phyloP scores from a whole-genome alignment of 495 filamentous ascomycete genomes.

The Niebla homalea region DNA sequence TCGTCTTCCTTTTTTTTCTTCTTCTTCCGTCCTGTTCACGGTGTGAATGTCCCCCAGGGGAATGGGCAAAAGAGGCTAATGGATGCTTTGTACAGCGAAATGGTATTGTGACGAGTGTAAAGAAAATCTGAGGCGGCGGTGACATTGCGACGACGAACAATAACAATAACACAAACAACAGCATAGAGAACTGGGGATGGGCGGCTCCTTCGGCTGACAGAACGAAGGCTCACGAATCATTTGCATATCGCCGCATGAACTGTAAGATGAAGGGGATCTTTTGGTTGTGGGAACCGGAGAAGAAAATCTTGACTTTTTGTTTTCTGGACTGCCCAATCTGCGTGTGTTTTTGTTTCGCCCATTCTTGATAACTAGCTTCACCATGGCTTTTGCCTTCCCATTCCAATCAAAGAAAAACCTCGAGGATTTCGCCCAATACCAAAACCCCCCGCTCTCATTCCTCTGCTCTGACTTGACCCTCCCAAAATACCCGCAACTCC shows the following conservation, averaged over 20 bases:
- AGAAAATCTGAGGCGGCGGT: constrained; percentile 41
- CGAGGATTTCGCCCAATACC: neutral
- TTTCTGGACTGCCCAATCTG: too few species aligned
- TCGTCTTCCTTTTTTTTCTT: constrained; percentile 7
- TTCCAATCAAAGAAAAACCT: too few species aligned
- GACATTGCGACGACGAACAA: neutral
- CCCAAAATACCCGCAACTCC: constrained; percentile 66
- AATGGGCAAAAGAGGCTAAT: neutral
- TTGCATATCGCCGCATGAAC: too few species aligned
- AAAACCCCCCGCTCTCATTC: neutral
- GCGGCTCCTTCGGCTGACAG: too few species aligned
- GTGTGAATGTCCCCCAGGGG: neutral
- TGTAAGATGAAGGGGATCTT: too few species aligned
- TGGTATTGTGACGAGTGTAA: constrained; percentile 88
- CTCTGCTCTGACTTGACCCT: constrained; percentile 38
- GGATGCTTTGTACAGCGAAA: constrained; percentile 48
- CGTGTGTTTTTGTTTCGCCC: too few species aligned
- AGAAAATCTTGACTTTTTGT: too few species aligned
- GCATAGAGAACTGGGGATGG: neutral
- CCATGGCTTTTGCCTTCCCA: too few species aligned
- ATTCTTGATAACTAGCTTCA: too few species aligned
- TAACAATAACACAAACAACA: neutral
- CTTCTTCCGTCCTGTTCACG: neutral
- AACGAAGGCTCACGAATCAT: neutral
- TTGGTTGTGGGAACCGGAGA: too few species aligned